Percentiles rank a stretch among this genome's conserved stretches.
phyloP scores from a whole-genome alignment of 768 basidiomycete species.

The Sporobolomyces phaffii region DNA sequence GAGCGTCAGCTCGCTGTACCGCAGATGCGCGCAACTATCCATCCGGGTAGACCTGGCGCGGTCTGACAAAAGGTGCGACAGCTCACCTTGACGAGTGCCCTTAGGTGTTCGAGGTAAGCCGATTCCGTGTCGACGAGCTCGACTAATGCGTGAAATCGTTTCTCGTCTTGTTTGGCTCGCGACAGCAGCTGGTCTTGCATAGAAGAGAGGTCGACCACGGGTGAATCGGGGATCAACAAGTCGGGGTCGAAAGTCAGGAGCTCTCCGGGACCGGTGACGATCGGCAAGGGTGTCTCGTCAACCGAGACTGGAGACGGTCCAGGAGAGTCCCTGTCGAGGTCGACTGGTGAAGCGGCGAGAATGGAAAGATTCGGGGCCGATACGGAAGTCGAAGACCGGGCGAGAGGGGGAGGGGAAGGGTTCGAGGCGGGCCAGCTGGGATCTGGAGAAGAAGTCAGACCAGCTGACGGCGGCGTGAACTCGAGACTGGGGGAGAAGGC shows the following conservation, averaged over 20 bases:
- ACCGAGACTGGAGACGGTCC: background rate
- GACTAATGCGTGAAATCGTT: slow-evolving; percentile 64
- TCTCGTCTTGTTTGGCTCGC: slow-evolving; percentile 35
- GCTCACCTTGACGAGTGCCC: slow-evolving; percentile 65
- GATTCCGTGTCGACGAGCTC: slow-evolving; percentile 82
- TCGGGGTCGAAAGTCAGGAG: background rate
- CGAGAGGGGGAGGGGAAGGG: background rate
- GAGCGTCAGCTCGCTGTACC: no score
- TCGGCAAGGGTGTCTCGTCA: background rate
- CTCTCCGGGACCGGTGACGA: background rate
- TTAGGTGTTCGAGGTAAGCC: slow-evolving; percentile 71
- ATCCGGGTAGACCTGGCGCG: no score
- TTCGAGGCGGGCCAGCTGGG: background rate
- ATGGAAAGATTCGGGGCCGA: slow-evolving; percentile 24
- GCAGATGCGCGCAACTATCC: no score
- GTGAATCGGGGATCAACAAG: slow-evolving; percentile 12
- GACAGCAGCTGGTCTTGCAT: background rate
- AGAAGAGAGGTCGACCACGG: background rate
- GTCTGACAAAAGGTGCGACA: background rate
- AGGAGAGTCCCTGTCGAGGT: background rate
- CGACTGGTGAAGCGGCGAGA: slow-evolving; percentile 3
- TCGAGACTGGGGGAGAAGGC: slow-evolving; percentile 3
- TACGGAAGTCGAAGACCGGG: background rate
- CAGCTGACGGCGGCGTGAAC: slow-evolving; percentile 9
- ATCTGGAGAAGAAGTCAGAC: background rate